These are phyloP conservation scores for Cryptosporidium ryanae DNA, from an alignment of 169 alveolate genomes.

Conservation along the genomic window DNA sequence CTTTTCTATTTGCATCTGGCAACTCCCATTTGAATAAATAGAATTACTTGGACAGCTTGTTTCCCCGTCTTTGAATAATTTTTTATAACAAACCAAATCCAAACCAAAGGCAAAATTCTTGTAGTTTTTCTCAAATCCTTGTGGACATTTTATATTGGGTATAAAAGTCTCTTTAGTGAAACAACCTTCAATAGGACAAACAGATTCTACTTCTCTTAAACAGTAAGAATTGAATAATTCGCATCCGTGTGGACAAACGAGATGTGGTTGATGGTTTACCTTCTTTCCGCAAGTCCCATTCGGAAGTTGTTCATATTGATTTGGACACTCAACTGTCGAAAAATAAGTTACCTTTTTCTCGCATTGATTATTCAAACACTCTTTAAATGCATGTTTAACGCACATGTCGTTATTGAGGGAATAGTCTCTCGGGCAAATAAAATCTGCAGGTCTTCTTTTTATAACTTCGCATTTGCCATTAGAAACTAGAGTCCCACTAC, in stretches of 20 bases:
- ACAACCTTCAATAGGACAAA: constrained; percentile 50
- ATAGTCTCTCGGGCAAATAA: constrained; percentile 53
- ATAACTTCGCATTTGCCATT: constrained; percentile 28
- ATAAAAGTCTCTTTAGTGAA: not conserved
- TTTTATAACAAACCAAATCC: constrained; percentile 20
- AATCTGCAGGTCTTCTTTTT: constrained; percentile 30
- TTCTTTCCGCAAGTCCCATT: constrained; percentile 45
- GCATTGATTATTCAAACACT: constrained; percentile 61
- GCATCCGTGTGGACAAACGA: constrained; percentile 56
- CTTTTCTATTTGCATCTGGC: constrained; percentile 17
- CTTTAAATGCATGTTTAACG: constrained; percentile 11
- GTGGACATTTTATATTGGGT: constrained; percentile 33
- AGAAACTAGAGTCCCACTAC: constrained; percentile 38
- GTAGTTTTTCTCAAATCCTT: constrained; percentile 34
- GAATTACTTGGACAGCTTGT: constrained; percentile 26
- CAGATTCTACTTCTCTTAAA: constrained; percentile 27
- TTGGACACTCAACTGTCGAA: constrained; percentile 58
- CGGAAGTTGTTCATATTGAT: constrained; percentile 12
- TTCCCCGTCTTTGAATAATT: constrained; percentile 19
- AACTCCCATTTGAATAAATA: constrained; percentile 15
- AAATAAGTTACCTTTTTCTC: constrained; percentile 45
- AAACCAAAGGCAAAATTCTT: constrained; percentile 1
- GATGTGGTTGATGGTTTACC: constrained; percentile 29
- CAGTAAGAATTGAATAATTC: constrained; percentile 35
- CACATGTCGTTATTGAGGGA: constrained; percentile 27